phyloP scores from a whole-genome alignment of 2,329 filamentous ascomycete genomes.

The Fusarium graminum region DNA sequence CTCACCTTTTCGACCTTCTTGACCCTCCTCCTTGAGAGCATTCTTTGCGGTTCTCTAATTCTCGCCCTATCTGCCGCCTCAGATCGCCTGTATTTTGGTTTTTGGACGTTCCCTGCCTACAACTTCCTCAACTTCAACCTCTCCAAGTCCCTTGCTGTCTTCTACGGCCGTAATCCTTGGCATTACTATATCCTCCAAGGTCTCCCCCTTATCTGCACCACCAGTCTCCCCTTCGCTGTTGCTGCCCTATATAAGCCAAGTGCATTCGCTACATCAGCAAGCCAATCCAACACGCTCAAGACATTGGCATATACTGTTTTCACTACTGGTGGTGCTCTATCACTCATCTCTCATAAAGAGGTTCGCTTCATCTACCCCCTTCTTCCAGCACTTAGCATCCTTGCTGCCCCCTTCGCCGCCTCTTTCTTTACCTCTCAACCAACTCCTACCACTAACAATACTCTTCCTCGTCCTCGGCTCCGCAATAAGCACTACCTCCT shows the following conservation, averaged over 20 bases:
- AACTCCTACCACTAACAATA: conserved; percentile 47
- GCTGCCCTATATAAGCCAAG: conserved; percentile 69
- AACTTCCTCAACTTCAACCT: conserved; percentile 94
- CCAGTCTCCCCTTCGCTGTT: conserved; percentile 81
- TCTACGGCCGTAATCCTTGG: conserved; percentile 90
- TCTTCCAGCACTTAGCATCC: conserved; percentile 84
- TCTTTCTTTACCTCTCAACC: conserved; percentile 69
- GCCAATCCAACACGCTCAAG: conserved; percentile 53
- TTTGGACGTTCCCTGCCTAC: conserved; percentile 89
- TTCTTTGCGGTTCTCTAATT: conserved; percentile 72
- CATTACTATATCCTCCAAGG: conserved; percentile 96
- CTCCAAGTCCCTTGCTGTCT: conserved; percentile 85
- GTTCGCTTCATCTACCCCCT: conserved; percentile 96
- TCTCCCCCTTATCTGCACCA: conserved; percentile 86
- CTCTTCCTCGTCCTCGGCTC: conserved; percentile 51
- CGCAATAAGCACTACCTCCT: conserved; percentile 70
- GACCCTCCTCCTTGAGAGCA: conserved; percentile 71
- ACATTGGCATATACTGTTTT: conserved; percentile 69
- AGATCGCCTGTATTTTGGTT: conserved; percentile 84
- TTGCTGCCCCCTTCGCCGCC: conserved; percentile 77
- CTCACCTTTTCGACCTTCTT: conserved; percentile 60
- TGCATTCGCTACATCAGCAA: conserved; percentile 50
- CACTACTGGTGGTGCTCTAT: conserved; percentile 73
- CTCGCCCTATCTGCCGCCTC: conserved; percentile 73
- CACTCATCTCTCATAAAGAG: conserved; percentile 92